These are phyloP conservation scores for Scytalidium lignicola DNA, from an alignment of 2,329 filamentous ascomycete species.

Conservation along the genomic window DNA sequence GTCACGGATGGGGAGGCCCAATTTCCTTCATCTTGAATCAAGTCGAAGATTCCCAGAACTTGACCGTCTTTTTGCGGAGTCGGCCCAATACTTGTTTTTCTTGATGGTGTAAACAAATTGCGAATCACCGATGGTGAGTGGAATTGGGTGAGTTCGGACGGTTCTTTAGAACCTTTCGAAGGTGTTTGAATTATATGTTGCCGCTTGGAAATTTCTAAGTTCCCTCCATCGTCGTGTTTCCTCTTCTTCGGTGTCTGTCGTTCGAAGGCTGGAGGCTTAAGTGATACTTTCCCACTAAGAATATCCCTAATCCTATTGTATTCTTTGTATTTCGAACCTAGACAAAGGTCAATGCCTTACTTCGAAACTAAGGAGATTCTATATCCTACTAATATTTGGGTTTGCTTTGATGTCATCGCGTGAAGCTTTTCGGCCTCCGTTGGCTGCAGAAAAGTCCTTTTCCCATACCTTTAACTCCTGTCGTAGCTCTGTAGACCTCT, in stretches of 20 bases:
- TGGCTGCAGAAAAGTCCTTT: constrained; percentile 54
- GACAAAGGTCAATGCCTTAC: constrained; percentile 20
- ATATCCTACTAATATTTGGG: constrained; percentile 58
- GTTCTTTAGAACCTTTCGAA: constrained; percentile 30
- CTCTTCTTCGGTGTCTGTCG: constrained; percentile 31
- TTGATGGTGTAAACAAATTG: constrained; percentile 54
- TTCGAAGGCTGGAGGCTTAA: constrained; percentile 19
- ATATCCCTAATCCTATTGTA: constrained; percentile 63
- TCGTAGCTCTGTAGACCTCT: constrained; percentile 49
- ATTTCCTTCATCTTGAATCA: constrained; percentile 46
- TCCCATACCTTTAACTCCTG: constrained; percentile 71
- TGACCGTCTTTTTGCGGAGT: constrained; percentile 76
- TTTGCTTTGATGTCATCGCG: constrained; percentile 74
- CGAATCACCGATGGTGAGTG: constrained; percentile 52
- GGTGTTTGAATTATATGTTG: constrained; percentile 36
- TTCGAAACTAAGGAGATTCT: constrained; percentile 36
- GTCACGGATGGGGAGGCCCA: constrained; percentile 34
- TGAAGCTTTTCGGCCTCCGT: constrained; percentile 64
- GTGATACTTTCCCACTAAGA: constrained; percentile 46
- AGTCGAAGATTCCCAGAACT: constrained; percentile 72
- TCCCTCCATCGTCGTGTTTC: constrained; percentile 29
- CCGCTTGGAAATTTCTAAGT: constrained; percentile 49
- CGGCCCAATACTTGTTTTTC: constrained; percentile 63
- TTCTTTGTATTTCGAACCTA: constrained; percentile 61
- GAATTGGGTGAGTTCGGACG: constrained; percentile 38